Evolutionary conservation across 768 basidiomycete genomes (phyloP), one percentile per base, ranked within the genome.

Genomic region (Lactarius sp.): DNA sequence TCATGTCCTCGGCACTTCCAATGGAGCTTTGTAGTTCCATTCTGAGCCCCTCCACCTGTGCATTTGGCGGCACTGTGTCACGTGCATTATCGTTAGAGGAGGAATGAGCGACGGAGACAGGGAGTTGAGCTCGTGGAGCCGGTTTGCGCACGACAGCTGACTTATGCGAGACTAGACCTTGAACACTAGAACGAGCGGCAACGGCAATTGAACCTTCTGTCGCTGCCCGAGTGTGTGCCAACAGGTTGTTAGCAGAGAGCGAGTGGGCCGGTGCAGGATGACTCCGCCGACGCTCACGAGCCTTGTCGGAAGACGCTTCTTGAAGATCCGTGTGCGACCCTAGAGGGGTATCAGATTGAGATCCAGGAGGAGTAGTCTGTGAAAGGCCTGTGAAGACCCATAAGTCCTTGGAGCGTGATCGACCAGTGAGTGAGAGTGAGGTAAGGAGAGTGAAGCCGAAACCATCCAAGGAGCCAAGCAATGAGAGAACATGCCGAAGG

Each of bases 381-480:
- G 69, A 31, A 56, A 84, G 81, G 22, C 86, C 86, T 0, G 83
- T 83, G 71, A 91, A 91, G 49, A 91, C 77, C 89, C 89, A 91
- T 2, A 91, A 71, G 71, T 91, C 89, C 71, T 89, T 90, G 52
- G 84, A 81, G 65, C 87, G 79, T 22, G 90, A 88, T 41, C 83
- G 87, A 68, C 77, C 81, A n/a, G 83, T 83, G 60, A 91, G 76
- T n/a, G 87, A 83, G 50, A 91, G 72, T 10, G 90, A 91, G 0
- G 87, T 78, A 6, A 88, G 76, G 55, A 91, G 81, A 12, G 82
- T 80, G 69, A 88, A 90, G 4, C 84, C 82, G 57, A 89, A 84
- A 7, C 77, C 75, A 69, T 91, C 88, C 13, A 91, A 80, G 46
- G 87, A 82, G 18, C 80, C 77, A 22, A 91, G 78, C 34, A 91